These are phyloP conservation scores for Podospora fimiseda DNA, from an alignment of 495 filamentous ascomycete genomes.

Conservation along the genomic window DNA sequence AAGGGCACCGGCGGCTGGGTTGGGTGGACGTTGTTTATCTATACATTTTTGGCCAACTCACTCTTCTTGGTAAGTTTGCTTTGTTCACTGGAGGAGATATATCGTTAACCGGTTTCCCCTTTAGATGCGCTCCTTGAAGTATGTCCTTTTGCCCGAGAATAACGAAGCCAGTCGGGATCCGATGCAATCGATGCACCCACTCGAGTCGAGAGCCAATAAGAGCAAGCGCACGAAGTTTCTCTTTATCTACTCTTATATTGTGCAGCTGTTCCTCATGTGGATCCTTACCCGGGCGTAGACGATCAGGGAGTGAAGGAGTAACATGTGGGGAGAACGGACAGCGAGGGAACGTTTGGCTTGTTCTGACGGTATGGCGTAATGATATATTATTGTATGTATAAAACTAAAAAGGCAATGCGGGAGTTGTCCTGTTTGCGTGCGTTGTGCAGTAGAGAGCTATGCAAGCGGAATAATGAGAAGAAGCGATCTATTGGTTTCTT, in stretches of 20 bases:
- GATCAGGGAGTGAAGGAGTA: neutral
- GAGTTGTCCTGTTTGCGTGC: too few relatives aligned
- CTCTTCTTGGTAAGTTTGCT: constrained; percentile 74
- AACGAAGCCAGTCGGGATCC: constrained; percentile 58
- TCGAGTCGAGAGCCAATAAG: constrained; percentile 63
- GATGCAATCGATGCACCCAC: constrained; percentile 65
- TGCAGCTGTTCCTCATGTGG: constrained; percentile 95
- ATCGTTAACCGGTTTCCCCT: constrained; percentile 19
- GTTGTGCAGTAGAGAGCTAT: too few relatives aligned
- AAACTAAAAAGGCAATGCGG: neutral
- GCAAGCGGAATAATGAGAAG: too few relatives aligned
- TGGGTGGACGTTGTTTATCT: constrained; percentile 81
- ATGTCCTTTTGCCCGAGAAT: constrained; percentile 87
- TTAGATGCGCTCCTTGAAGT: constrained; percentile 87
- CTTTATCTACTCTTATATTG: constrained; percentile 88
- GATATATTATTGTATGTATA: neutral
- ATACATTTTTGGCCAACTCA: constrained; percentile 88
- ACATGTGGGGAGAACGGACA: too few relatives aligned
- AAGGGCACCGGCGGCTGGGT: constrained; percentile 78
- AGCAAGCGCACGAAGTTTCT: constrained; percentile 91
- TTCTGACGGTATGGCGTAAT: too few relatives aligned
- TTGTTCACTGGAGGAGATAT: neutral
- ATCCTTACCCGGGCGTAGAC: constrained; percentile 53
- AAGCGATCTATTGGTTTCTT: too few relatives aligned
- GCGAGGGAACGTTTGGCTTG: too few relatives aligned